Evolutionary conservation across 768 basidiomycete species (phyloP), one percentile per base, ranked within the genome.

Genomic region (Lentinula aciculospora): DNA sequence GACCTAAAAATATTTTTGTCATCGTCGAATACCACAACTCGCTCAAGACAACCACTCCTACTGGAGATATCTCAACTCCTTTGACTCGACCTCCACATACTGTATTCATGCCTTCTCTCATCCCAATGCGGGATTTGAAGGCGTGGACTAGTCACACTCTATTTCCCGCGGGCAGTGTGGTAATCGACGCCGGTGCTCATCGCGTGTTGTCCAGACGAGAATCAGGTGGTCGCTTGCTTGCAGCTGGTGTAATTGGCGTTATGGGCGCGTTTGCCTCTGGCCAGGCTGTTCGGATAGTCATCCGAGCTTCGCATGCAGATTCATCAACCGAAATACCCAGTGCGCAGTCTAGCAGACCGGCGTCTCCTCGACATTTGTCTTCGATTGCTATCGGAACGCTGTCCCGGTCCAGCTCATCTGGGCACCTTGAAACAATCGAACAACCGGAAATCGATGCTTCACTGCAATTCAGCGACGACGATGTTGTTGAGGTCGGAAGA

Each of bases 121-220:
- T 75, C n/a, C 90, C 92, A 1, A 76, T 91, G 65, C 80, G 82
- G 40, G 95, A 97, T 65, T 81, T 97, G 48, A 96, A 98, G 65
- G 85, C 91, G 56, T 99, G 97, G 97, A 96, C 96, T 28, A 85
- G 86, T n/a, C 94, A 99, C 70, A 98, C 96, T 0, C 77, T 98
- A 15, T 85, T 84, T 59, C 90, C 96, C 0, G 83, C 95, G 0
- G 97, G 97, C 0, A 87, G 83, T 42, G 83, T 98, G 42, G 77
- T 95, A 67, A 88, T 98, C 62, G 94, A 97, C 69, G 70, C 82
- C 17, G 96, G 97, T 9, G 97, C 97, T 0, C 86, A 94, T 67
- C 77, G 81, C 25, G 94, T 97, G 34, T 80, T 98, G 56, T 86
- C 88, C 10, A 83, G 86, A 53, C 82, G 88, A 28, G 88, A 93